Base-by-base conservation (phyloP, 495 filamentous ascomycete genomes). In the Cercophora newfieldiana region DNA sequence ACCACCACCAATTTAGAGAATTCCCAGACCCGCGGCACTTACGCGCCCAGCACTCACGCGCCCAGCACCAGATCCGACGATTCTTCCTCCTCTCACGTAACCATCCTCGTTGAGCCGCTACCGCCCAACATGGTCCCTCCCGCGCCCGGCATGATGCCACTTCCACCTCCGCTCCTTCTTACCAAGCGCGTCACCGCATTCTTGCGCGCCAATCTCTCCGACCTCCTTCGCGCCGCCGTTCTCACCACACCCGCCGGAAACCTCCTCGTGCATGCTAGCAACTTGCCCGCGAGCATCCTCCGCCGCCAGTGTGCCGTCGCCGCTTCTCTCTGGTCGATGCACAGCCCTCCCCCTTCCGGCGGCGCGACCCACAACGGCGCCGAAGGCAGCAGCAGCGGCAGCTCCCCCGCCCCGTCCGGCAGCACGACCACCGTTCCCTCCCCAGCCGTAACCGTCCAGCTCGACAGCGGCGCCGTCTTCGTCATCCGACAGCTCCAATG, bases 291-390 rank as follows among this genome's bases (percentile, higher is more conserved):
- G 48, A 65, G 70, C 67, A 70, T 76, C 49, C 76, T 83, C 50
- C 78, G 81, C 53, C 77, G 80, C 3, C 80, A 82, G 57, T 78
- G 76, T 69, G 82, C 79, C 68, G 80, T 83, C 50, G 81, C 81
- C 31, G 79, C 81, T 37, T 80, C 77, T 2, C 74, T 83, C 12
- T 82, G 79, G 79, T 77, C 74, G 0, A 68, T 78, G 0, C 77
- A 83, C 70, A 16, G 63, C 66, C 10, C 54, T 60, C 33, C 61
- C 72, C 22, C 51, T 26, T 54, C 30, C 58, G 56, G 57, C 68
- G 44, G 29, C 30, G 53, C 65, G 24, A 56, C 48, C 56, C 54
- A 66, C 26, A 57, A 59, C 55, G 59, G 54, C 62, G n/a, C n/a
- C n/a, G 28, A 33, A 28, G 3, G 37, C 33, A 56, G 50, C 64